A percentile compares a stretch with the other conserved stretches of the same genome.
phyloP scores from a whole-genome alignment of 345 rosid genomes.

The Heritiera fomes region DNA sequence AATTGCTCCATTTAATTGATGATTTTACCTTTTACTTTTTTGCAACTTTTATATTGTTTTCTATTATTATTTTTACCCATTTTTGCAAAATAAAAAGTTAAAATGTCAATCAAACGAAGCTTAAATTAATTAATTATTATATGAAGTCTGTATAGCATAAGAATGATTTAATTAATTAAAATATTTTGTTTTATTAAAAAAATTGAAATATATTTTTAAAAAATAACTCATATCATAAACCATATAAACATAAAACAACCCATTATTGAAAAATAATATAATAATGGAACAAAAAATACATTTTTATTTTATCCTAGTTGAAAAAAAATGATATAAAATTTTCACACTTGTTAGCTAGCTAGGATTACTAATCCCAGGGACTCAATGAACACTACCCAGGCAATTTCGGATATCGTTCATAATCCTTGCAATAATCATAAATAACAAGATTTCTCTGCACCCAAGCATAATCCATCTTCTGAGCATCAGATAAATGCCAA shows the following conservation, averaged over 20 bases:
- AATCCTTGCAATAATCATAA: slow-evolving; percentile 83
- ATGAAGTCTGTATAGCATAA: no score
- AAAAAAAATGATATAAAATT: not conserved
- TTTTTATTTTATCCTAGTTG: not conserved
- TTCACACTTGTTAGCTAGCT: not conserved
- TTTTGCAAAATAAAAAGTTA: no score
- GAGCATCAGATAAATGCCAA: slow-evolving; percentile 75
- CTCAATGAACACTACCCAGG: slow-evolving; percentile 85
- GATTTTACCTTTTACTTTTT: no score
- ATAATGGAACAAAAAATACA: not conserved
- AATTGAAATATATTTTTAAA: not conserved
- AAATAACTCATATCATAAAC: no score
- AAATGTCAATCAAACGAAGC: no score
- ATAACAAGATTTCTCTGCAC: slow-evolving; percentile 83
- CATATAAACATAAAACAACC: not conserved
- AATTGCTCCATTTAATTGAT: no score
- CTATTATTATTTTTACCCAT: no score
- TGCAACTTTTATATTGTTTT: no score
- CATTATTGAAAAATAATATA: not conserved
- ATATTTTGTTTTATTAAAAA: no score
- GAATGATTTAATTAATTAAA: no score
- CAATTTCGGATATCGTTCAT: slow-evolving; percentile 52
- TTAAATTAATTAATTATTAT: no score
- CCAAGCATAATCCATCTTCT: slow-evolving; percentile 88
- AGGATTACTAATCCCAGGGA: slow-evolving; percentile 62